These are phyloP conservation scores for Plectosphaerella sp. DNA, from an alignment of 2,329 filamentous ascomycete species.

Conservation along the genomic window DNA sequence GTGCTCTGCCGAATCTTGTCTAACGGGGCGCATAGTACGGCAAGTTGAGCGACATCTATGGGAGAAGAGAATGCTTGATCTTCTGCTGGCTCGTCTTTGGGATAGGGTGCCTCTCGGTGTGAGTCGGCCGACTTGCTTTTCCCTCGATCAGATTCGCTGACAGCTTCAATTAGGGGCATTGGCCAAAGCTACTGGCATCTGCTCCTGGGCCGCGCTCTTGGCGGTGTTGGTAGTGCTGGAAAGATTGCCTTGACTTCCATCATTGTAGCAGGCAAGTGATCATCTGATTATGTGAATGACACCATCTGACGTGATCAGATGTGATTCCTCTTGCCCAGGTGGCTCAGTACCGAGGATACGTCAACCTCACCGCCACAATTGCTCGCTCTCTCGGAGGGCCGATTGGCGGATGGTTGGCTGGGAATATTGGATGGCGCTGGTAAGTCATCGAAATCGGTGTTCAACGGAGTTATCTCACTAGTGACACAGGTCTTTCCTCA, in stretches of 20 bases:
- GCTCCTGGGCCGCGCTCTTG: not conserved
- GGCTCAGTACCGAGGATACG: not conserved
- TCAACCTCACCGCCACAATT: not conserved
- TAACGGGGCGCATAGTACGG: not conserved
- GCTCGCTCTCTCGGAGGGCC: not conserved
- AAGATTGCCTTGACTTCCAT: not conserved
- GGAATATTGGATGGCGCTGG: not conserved
- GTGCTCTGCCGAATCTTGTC: not conserved
- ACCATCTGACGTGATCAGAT: not conserved
- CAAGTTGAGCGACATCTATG: not conserved
- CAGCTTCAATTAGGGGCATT: not conserved
- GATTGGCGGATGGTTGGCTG: not conserved
- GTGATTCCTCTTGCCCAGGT: not conserved
- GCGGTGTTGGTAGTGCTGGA: not conserved
- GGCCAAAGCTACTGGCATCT: not conserved
- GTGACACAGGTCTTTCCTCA: not conserved
- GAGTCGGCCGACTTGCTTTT: not conserved
- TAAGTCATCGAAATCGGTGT: not conserved
- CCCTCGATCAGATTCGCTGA: not conserved
- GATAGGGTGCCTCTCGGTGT: not conserved
- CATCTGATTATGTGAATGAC: not conserved
- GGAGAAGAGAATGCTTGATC: not conserved
- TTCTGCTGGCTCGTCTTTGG: not conserved
- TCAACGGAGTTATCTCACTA: not conserved
- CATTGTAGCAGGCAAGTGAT: not conserved